Percentiles rank a stretch among this genome's conserved stretches.
These are phyloP conservation scores for Thelonectria blattea DNA, from an alignment of 2,329 filamentous ascomycete species.

Conservation along the genomic window DNA sequence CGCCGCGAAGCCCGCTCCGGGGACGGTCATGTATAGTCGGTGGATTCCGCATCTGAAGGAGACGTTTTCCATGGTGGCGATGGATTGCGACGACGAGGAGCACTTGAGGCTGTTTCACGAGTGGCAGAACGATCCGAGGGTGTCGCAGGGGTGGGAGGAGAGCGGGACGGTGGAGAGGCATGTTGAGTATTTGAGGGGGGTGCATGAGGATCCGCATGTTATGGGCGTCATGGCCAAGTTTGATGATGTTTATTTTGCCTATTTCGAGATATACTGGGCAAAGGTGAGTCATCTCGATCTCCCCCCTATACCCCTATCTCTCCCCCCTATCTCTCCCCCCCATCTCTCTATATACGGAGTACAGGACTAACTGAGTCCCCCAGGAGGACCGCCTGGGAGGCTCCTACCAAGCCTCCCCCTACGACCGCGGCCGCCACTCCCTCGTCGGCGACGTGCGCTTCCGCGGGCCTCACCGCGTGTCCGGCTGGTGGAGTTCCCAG, in stretches of 20 bases:
- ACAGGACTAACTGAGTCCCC: no score
- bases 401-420: conserved; percentile 62
- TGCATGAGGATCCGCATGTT: conserved; percentile 75
- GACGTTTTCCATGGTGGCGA: conserved; percentile 77
- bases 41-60: conserved; percentile 78
- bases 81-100: conserved; percentile 68
- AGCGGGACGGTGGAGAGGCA: conserved; percentile 78
- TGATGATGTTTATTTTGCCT: conserved; percentile 73
- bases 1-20: conserved; percentile 72
- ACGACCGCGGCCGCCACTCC: conserved; percentile 64
- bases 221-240: conserved; percentile 74
- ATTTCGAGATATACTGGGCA: conserved; percentile 84
- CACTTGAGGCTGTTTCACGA: conserved; percentile 76
- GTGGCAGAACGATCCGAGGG: conserved; percentile 85
- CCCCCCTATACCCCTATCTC: no score
- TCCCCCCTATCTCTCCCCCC: no score
- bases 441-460: conserved; percentile 65
- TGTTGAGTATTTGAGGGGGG: conserved; percentile 70
- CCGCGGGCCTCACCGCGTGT: conserved; percentile 65
- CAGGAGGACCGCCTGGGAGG: conserved; percentile 62
- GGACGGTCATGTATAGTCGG: conserved; percentile 76
- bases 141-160: conserved; percentile 81
- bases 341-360: no score
- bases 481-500: conserved; percentile 66
- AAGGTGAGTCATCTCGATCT: conserved; percentile 47